phyloP scores from a whole-genome alignment of 768 basidiomycete species.

The Calvatia gigantea region DNA sequence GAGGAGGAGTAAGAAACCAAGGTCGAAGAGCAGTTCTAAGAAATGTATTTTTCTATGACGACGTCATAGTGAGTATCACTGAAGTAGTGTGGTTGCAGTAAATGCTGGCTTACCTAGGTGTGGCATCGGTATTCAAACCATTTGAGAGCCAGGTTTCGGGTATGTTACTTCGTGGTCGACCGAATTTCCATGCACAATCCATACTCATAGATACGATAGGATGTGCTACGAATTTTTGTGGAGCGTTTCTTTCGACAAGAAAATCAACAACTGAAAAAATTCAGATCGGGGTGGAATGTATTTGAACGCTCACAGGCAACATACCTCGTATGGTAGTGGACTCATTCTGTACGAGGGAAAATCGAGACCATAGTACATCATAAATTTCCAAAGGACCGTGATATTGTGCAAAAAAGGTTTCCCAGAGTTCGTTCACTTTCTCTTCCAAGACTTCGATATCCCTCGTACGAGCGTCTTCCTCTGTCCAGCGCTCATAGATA shows the following conservation, averaged over 20 bases:
- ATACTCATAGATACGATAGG: constrained; percentile 38
- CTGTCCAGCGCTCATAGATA: constrained; percentile 41
- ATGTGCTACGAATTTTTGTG: constrained; percentile 35
- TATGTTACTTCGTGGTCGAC: constrained; percentile 12
- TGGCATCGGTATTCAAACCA: constrained; percentile 1
- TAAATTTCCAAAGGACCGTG: constrained; percentile 40
- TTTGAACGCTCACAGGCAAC: constrained; percentile 3
- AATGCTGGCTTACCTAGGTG: constrained; percentile 11
- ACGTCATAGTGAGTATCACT: constrained; percentile 1
- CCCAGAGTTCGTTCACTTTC: constrained; percentile 34
- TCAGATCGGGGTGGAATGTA: background rate
- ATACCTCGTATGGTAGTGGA: constrained; percentile 26
- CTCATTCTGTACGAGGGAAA: constrained; percentile 28
- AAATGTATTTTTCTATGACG: constrained; percentile 38
- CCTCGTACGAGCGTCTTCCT: constrained; percentile 20
- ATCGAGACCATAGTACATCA: constrained; percentile 45
- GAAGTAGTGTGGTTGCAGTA: background rate
- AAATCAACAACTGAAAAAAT: constrained; percentile 39
- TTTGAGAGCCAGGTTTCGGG: background rate
- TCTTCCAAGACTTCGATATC: constrained; percentile 30
- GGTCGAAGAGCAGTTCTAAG: constrained; percentile 33
- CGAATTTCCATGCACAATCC: constrained; percentile 35
- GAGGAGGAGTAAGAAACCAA: constrained; percentile 1
- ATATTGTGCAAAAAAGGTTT: constrained; percentile 36
- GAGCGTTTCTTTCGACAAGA: constrained; percentile 26